These are phyloP conservation scores for Dictyostelium purpureum DNA, from an alignment of 78 protist species.

Conservation along the genomic window DNA sequence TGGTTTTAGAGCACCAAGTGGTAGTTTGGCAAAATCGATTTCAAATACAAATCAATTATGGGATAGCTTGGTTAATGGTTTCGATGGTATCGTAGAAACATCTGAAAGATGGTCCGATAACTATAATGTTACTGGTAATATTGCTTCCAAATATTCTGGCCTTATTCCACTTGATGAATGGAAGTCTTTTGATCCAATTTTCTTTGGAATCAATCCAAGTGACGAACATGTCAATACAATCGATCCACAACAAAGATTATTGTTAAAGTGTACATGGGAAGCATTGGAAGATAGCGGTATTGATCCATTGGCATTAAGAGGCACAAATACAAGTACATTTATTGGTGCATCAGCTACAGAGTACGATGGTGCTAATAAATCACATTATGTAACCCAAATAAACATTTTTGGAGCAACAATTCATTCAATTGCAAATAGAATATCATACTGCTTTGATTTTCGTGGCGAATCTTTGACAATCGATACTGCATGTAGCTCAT, in stretches of 20 bases:
- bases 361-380: too few species aligned
- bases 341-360: too few species aligned
- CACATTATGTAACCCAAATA: too few species aligned
- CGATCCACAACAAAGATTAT: slow-evolving; percentile 91
- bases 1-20: slow-evolving; percentile 81
- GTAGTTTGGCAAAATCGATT: too few species aligned
- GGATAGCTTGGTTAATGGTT: background rate
- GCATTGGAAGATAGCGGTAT: slow-evolving; percentile 81
- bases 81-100: slow-evolving; percentile 20
- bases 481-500: too few species aligned
- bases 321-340: too few species aligned
- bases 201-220: slow-evolving; percentile 77
- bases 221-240: too few species aligned
- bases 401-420: too few species aligned
- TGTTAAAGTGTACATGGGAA: slow-evolving; percentile 62
- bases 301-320: too few species aligned
- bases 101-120: slow-evolving; percentile 41
- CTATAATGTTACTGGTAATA: background rate
- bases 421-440: too few species aligned
- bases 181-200: slow-evolving; percentile 58
- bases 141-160: slow-evolving; percentile 41
- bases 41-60: slow-evolving; percentile 35
- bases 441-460: too few species aligned
- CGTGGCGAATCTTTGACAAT: too few species aligned
- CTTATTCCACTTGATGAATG: slow-evolving; percentile 26